Evolutionary conservation across 345 rosid species (phyloP).

Genomic region (Salix arbutifolia): DNA sequence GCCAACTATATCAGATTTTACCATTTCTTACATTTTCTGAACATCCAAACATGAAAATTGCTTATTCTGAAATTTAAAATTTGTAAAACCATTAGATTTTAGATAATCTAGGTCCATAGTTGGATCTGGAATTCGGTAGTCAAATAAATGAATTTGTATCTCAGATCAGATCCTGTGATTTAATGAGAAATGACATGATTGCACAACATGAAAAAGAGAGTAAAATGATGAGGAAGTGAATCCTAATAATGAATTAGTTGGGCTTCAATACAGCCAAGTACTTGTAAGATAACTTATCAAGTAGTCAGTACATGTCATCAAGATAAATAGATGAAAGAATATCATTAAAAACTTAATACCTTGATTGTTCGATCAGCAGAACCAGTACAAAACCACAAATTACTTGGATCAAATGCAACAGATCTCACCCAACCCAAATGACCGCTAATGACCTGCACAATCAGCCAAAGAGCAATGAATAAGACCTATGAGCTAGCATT

Average conservation of each 20-base stretch:
- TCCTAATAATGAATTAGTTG: background rate
- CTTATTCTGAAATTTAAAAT: background rate
- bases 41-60: background rate
- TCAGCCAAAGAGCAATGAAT: constrained; percentile 16
- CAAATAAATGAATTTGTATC: background rate
- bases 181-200: background rate
- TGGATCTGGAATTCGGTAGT: background rate
- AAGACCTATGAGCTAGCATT: background rate
- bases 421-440: constrained; percentile 99
- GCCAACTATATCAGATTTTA: background rate
- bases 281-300: background rate
- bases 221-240: background rate
- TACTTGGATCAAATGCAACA: constrained; percentile 93
- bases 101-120: background rate
- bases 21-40: background rate
- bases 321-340: background rate
- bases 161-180: background rate
- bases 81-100: background rate
- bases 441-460: constrained; percentile 73
- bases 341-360: constrained; percentile 36
- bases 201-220: background rate
- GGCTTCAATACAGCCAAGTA: background rate
- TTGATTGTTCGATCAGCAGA: constrained; percentile 97
- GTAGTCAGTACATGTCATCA: background rate
- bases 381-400: constrained; percentile 96